phyloP scores from a whole-genome alignment of 2,329 filamentous ascomycete genomes.

The Aureobasidium namibiae region DNA sequence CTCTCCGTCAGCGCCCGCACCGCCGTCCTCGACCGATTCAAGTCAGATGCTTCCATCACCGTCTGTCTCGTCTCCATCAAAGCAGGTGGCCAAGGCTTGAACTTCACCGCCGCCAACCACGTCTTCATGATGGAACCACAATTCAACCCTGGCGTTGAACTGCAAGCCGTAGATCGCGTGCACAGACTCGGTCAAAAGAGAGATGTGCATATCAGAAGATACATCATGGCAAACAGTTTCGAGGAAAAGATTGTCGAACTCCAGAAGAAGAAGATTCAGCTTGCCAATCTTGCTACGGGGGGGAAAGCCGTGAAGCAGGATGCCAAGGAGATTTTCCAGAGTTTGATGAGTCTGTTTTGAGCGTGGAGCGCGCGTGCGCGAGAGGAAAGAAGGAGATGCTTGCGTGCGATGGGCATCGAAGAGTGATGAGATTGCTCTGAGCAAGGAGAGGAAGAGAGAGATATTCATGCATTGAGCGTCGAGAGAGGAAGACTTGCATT shows the following conservation, averaged over 20 bases:
- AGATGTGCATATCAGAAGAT: conserved; percentile 78
- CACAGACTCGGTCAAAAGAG: conserved; percentile 84
- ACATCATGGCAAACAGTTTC: conserved; percentile 83
- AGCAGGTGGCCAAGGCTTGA: conserved; percentile 84
- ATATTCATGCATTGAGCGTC: no score
- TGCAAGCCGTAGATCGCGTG: conserved; percentile 88
- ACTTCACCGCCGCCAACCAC: conserved; percentile 74
- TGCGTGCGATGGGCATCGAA: no score
- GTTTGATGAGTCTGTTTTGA: conserved; percentile 51
- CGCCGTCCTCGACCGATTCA: conserved; percentile 68
- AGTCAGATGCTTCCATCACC: conserved; percentile 59
- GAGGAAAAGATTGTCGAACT: conserved; percentile 89
- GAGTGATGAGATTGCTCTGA: no score
- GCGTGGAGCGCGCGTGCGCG: no score
- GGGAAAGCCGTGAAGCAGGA: conserved; percentile 52
- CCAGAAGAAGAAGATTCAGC: conserved; percentile 84
- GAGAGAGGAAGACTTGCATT: neutral
- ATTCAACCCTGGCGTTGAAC: conserved; percentile 91
- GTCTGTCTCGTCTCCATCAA: conserved; percentile 89
- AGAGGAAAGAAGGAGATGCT: neutral
- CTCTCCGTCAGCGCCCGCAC: conserved; percentile 72
- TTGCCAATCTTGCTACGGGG: conserved; percentile 72
- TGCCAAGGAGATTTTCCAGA: conserved; percentile 56
- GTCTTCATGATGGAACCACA: conserved; percentile 98
- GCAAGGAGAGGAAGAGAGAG: no score